Conservation (phyloP, 2,329 filamentous ascomycete species). For the Aspergillus sp. region DNA sequence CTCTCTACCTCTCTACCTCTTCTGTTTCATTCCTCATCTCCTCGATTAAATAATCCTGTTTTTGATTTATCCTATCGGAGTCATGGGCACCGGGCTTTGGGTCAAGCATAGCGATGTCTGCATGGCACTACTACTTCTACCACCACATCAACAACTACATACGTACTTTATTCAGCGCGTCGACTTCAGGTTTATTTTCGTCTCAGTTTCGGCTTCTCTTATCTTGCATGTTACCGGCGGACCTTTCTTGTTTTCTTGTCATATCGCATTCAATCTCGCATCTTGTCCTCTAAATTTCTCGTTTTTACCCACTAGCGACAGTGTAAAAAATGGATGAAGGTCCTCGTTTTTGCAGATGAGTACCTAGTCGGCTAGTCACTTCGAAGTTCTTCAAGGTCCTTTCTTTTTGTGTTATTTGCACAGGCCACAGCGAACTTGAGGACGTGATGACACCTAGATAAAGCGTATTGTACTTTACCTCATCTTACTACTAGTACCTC, state of each 20-base stretch:
- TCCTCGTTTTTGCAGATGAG: neutral
- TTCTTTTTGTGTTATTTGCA: neutral
- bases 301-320: neutral
- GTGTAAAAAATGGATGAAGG: neutral
- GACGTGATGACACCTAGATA: neutral
- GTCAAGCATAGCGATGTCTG: conserved; percentile 13
- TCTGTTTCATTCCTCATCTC: neutral
- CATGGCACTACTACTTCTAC: neutral
- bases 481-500: too few relatives aligned
- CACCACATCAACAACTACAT: neutral
- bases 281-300: neutral
- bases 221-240: neutral
- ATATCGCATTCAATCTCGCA: neutral
- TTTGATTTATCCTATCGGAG: neutral
- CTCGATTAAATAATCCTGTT: neutral
- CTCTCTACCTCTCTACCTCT: neutral
- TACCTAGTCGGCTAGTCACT: neutral
- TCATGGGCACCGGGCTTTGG: neutral
- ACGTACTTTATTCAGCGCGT: neutral
- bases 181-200: neutral
- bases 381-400: neutral
- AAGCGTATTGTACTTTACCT: too few relatives aligned
- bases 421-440: neutral
- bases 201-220: neutral
- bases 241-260: neutral